A percentile compares a stretch with the other conserved stretches of the same genome.
Evolutionary conservation across 2,329 filamentous ascomycete species (phyloP).

Genomic region (Ambrosiella xylebori): DNA sequence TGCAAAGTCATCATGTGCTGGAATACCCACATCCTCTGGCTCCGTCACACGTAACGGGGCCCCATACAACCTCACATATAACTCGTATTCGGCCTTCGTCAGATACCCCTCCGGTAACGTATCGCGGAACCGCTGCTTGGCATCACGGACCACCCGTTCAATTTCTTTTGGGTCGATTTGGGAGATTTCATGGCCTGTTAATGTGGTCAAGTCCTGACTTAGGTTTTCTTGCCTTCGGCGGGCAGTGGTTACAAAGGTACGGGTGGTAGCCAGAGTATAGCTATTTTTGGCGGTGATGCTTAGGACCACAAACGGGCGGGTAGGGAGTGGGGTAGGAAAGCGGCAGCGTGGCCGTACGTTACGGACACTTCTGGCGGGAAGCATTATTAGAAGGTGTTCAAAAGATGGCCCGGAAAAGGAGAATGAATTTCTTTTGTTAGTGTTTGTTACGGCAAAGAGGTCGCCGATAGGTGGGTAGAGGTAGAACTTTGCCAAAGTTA

Average conservation of each 20-base stretch:
- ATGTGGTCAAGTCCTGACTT: neutral
- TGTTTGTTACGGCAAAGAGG: neutral
- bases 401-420: neutral
- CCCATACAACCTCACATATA: slow-evolving; percentile 73
- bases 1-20: slow-evolving; percentile 18
- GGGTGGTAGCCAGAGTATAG: neutral
- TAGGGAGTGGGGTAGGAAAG: neutral
- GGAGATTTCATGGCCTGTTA: neutral
- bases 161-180: slow-evolving; percentile 21
- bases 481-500: neutral
- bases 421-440: too few relatives aligned
- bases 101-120: slow-evolving; percentile 56
- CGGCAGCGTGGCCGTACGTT: neutral
- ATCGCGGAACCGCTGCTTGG: slow-evolving; percentile 61
- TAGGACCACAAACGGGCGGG: neutral
- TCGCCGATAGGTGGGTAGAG: neutral
- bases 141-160: slow-evolving; percentile 50
- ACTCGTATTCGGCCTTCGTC: slow-evolving; percentile 47
- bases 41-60: slow-evolving; percentile 46
- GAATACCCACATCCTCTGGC: slow-evolving; percentile 40
- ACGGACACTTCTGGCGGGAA: slow-evolving; percentile 1
- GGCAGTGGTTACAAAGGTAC: neutral
- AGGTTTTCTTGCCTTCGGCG: neutral
- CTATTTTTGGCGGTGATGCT: neutral
- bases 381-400: slow-evolving; percentile 2